phyloP scores from a whole-genome alignment of 2,329 filamentous ascomycete species.

The Trichoderma pleuroti region DNA sequence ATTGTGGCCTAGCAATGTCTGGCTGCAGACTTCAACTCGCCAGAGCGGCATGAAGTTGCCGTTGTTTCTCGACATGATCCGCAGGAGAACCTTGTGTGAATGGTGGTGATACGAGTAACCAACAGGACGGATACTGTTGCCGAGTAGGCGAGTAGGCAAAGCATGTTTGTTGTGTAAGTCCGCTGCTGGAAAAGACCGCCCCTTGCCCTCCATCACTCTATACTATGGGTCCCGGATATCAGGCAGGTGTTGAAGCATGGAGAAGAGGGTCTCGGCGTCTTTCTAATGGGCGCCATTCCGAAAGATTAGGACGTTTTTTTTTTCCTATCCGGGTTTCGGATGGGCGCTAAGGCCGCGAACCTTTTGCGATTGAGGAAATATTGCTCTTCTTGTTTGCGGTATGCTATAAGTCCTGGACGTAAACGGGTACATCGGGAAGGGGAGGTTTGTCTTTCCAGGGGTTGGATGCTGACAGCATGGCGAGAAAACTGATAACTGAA shows the following conservation, averaged over 20 bases:
- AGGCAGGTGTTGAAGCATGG: not conserved
- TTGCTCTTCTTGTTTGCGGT: not conserved
- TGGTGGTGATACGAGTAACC: not conserved
- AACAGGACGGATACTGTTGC: not conserved
- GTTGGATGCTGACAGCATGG: not conserved
- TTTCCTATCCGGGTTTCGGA: not conserved
- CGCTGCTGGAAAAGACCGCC: not conserved
- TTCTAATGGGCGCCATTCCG: not conserved
- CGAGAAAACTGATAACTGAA: not conserved
- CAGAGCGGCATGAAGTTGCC: not conserved
- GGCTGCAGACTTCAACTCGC: not conserved
- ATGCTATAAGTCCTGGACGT: not conserved
- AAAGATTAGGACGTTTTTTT: not conserved
- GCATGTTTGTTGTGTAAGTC: not conserved
- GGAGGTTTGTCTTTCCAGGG: not conserved
- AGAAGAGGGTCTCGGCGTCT: not conserved
- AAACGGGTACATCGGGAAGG: slow-evolving; percentile 4
- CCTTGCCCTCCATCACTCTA: not conserved
- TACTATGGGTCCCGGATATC: slow-evolving; percentile 1
- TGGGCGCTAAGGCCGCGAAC: not conserved
- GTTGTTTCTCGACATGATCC: not conserved
- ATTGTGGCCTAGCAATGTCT: not conserved
- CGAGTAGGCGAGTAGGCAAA: not conserved
- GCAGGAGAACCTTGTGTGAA: not conserved
- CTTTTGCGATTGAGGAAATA: not conserved